Evolutionary conservation across 2,329 filamentous ascomycete species (phyloP), one percentile per base, ranked within the genome.

Genomic region (Bipolaris zeicola): DNA sequence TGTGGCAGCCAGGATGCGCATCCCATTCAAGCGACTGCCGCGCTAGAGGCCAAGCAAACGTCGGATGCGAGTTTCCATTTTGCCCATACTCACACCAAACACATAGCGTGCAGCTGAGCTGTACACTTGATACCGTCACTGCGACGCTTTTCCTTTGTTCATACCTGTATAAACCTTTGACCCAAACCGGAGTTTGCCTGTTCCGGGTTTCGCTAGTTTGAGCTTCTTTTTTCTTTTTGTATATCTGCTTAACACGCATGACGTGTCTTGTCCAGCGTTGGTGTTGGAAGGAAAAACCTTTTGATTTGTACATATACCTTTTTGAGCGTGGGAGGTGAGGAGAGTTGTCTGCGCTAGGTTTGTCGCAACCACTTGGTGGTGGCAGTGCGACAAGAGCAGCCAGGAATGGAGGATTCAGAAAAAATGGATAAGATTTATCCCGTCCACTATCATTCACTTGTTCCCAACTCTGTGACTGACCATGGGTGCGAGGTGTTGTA

Each of bases 101-200:
- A 28, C 33, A 34, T 34, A 38, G 22, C 18, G 28, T 48, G 45
- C 22, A 16, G 22, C 34, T 13, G 24, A 16, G 20, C 31, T 26
- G n/a, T 36, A 39, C 18, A 52, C 24, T 38, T 24, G 20, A 42
- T 18, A 44, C 28, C 41, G 57, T 60, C 53, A 46, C 45, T 47
- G 53, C 57, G 45, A 50, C 53, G 45, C 46, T 57, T 56, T 57
- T 57, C 49, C 50, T 57, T 45, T 60, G 48, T 57, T 44, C n/a
- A 28, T 49, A 31, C 52, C 52, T 53, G 47, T 47, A 48, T 26
- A 22, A 36, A 3, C 18, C 16, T 6, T 46, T 20, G 26, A 46
- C 28, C 22, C 42, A 13, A 49, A 22, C 38, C n/a, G 13, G 18
- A 16, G 13, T 26, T 24, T 39, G 10, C 34, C 22, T 39, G 13